Base-by-base conservation (phyloP, 164 flowering plant species). In the Nelumbo lutea region DNA sequence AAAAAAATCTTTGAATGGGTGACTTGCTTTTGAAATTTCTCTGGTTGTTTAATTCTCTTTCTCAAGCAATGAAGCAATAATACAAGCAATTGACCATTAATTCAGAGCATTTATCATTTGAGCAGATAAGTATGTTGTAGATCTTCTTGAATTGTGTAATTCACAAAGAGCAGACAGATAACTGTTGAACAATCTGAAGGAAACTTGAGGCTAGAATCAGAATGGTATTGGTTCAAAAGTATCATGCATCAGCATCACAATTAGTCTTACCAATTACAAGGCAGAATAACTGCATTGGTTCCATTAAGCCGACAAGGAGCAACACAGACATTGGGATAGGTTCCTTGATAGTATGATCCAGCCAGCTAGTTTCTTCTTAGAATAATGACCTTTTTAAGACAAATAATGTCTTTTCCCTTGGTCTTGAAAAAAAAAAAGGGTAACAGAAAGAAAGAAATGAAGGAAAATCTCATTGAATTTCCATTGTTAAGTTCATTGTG, bases 231-330 rank as follows among this genome's bases (percentile, higher is more conserved):
- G 57, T 68, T 67, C 74, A 15, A 50, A 57, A 51, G 38, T 15
- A 58, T 3, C 56, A 10, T 59, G 40, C 57, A 52, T 3, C 11
- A 14, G 14, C 27, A 27, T 68, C 70, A 42, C 62, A 53, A 61
- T 27, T 27, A 27, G 27, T 76, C 73, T 64, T 71, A 48, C 73
- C 67, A 52, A 69, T 62, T 53, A 61, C 69, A 50, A 67, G 68
- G 64, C 48, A 59, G 66, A 53, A 69, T 65, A 53, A 57, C 9
- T 14, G 27, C 27, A 27, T 67, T 14, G 52, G 41, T 48, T 53
- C 43, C 42, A 41, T 38, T 66, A 65, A 57, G 68, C 61, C 65
- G 56, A 67, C 15, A 39, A 39, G 57, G 59, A 46, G 60, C 51
- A 70, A 62, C 39, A 67, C n/a, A 42, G 50, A 44, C 59, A 64